Evolutionary conservation across 1,139 yeast species (phyloP), one percentile per base, ranked within the genome.

Genomic region (Scheffersomyces titani): DNA sequence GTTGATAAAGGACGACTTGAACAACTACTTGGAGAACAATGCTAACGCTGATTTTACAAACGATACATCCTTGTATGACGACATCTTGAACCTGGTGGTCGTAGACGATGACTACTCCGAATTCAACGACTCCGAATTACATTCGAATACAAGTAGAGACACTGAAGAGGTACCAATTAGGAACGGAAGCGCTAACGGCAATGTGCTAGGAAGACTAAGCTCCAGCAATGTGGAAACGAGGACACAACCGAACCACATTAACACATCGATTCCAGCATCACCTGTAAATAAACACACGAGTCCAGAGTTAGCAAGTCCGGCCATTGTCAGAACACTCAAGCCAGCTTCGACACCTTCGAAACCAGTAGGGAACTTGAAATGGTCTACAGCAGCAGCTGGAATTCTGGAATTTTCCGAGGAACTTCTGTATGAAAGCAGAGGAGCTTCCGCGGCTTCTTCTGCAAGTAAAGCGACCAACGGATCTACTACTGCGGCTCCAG

Each of bases 341-440:
- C 92, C 92, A 2, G 91, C 92, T 1, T 79, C 87, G 0, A 80
- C 88, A 6, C 92, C 92, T 11, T 75, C 85, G 11, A 84, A 84
- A 60, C 90, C 90, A 0, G 81, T 82, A 3, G 86, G 87, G 18
- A 89, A 84, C 57, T 74, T 87, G 61, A 87, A 87, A 63, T 88
- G 93, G 84, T 83, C 94, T 0, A 82, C 88, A 0, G 88, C 90
- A 1, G 90, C 89, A 2, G 86, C 87, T 5, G 73, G 66, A 19
- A 54, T 63, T 44, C 58, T 63, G 7, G 59, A 55, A 40, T 19
- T 16, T 45, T 51, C 36, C 7, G 51, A 47, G 40, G 22, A 24
- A 44, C 13, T 21, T 21, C 48, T 16, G 24, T 44, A 18, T 47
- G 24, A 48, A 20, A 45, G 55, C n/a, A 50, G 53, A 7, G 51